These are phyloP conservation scores for Leishmania tropica DNA, from an alignment of 208 protist species.

Conservation along the genomic window DNA sequence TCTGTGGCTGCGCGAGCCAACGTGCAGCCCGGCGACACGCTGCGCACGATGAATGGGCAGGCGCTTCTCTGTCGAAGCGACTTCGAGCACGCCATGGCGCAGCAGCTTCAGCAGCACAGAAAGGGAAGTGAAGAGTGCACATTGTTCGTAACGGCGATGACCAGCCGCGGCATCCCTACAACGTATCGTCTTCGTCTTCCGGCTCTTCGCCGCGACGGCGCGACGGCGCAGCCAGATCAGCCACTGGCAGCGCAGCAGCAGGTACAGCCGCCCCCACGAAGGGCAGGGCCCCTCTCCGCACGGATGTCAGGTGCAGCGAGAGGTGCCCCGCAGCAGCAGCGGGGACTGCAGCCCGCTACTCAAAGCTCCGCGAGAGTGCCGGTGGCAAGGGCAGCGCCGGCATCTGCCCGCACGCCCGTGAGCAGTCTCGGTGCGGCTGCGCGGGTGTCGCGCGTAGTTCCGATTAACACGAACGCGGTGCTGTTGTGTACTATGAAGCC, in stretches of 20 bases:
- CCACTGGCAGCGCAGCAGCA: neutral
- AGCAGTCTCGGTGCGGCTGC: constrained; percentile 9
- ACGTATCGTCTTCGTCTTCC: constrained; percentile 31
- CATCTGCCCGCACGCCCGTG: constrained; percentile 16
- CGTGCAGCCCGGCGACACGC: constrained; percentile 33
- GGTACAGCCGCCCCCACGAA: neutral
- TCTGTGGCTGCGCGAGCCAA: constrained; percentile 29
- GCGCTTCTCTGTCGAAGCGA: constrained; percentile 13
- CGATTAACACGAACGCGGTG: constrained; percentile 4
- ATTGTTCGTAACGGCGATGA: constrained; percentile 24
- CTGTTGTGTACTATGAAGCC: constrained; percentile 1
- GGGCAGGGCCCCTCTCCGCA: neutral
- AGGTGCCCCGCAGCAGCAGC: neutral
- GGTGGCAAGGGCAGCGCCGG: neutral
- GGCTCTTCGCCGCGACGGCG: neutral
- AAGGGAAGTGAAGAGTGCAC: neutral
- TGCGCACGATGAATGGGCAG: constrained; percentile 32
- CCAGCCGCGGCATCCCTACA: constrained; percentile 12
- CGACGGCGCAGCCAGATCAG: neutral
- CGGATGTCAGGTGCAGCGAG: neutral
- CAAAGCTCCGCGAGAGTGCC: neutral
- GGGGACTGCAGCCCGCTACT: neutral
- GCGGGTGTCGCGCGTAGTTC: neutral
- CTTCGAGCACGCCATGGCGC: constrained; percentile 10
- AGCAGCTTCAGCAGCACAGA: constrained; percentile 10